Conservation (phyloP, 495 filamentous ascomycete species). For the Talaromyces borbonicus region DNA sequence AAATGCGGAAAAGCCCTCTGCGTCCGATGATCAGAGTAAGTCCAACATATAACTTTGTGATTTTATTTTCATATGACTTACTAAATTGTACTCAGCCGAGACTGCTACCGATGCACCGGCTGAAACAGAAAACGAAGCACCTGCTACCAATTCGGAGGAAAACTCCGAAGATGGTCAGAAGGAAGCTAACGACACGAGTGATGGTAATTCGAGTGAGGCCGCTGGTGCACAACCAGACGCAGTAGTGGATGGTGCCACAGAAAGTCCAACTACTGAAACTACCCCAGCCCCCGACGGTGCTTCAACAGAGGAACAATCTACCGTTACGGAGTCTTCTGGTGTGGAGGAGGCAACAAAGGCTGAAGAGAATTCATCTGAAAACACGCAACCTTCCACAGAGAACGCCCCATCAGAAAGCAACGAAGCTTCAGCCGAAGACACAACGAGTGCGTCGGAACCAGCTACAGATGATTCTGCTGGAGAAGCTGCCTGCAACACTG, state of each 20-base stretch:
- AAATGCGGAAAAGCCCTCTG: slow-evolving; percentile 2
- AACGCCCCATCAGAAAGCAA: neutral
- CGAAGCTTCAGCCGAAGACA: neutral
- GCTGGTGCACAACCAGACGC: neutral
- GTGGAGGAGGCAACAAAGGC: neutral
- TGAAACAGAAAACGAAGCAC: neutral
- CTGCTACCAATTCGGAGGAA: neutral
- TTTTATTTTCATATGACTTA: neutral
- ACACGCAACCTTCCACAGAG: neutral
- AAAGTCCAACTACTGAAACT: neutral
- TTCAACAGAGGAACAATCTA: neutral
- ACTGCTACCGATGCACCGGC: slow-evolving; percentile 1
- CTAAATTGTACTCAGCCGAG: slow-evolving; percentile 4
- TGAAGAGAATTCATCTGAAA: neutral
- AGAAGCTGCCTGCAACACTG: slow-evolving; percentile 1
- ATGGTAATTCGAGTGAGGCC: slow-evolving; percentile 4
- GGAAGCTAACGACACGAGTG: neutral
- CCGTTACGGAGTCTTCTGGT: neutral
- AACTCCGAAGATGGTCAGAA: slow-evolving; percentile 3
- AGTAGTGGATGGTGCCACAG: no score
- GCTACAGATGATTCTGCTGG: neutral
- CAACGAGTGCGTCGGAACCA: no score
- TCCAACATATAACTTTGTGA: neutral
- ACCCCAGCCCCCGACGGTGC: neutral
- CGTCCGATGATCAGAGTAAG: slow-evolving; percentile 7